Base-by-base conservation (phyloP, 441 rosid species). In the Iberis amara region DNA sequence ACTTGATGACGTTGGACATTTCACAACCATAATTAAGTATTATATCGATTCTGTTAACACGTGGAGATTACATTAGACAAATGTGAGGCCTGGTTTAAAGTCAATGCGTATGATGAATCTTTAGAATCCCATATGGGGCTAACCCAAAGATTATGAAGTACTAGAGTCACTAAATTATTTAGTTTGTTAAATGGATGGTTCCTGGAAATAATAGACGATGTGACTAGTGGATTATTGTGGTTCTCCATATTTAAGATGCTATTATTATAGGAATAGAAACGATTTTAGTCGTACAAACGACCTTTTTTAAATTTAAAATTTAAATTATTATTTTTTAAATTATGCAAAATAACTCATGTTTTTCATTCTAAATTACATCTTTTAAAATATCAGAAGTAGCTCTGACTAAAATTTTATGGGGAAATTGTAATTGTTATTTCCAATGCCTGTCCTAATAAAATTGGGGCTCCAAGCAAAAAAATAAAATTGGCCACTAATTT, bases 211-310 rank as follows among this genome's bases (percentile, higher is more conserved):
- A 12, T 4, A 5, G 21, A 18, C 12, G 42, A 52, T 53, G 47
- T 53, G 47, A 39, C 28, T 53, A 39, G 38, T 7, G 15, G 38
- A 53, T 53, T 10, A 4, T 27, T 39, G 58, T 53, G 57, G 15
- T 10, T 36, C 36, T 15, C 9, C 9, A 1, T 18, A 26, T 26
- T 26, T 26, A 26, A 6, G 2, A 26, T 3, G 30, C 21, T 18
- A 18, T 18, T 18, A 18, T 18, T 18, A 18, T 18, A 18, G 21
- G 21, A 18, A 1, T 18, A 18, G 21, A 18, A 18, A 18, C 21
- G 21, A 18, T 18, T 18, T 18, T n/a, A n/a, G n/a, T n/a, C n/a
- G n/a, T n/a, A n/a, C n/a, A n/a, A n/a, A n/a, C n/a, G n/a, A n/a
- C n/a, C n/a, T n/a, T 18, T 18, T 18, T 18, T 18, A 1, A 18